A percentile compares a stretch with the other conserved stretches of the same genome.
Conservation (phyloP, 2,329 filamentous ascomycete species). For the Cryphonectria parasitica region DNA sequence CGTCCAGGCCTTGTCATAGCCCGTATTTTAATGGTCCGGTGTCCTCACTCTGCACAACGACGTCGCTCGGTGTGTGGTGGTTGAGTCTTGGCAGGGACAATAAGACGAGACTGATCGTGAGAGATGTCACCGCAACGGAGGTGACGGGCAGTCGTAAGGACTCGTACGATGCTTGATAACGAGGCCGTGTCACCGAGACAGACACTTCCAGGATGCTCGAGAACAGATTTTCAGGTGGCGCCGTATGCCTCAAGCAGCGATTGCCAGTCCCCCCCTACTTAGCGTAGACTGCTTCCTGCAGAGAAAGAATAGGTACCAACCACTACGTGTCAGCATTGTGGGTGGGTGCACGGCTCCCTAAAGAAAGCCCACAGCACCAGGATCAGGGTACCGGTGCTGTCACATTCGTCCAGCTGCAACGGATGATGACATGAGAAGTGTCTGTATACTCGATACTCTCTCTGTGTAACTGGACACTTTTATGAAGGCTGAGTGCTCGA, state of each 20-base stretch:
- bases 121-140: background rate
- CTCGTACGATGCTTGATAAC: background rate
- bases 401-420: constrained; percentile 18
- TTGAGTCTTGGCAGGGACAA: background rate
- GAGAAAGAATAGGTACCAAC: background rate
- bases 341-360: constrained; percentile 13
- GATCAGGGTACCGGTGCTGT: constrained; percentile 17
- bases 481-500: background rate
- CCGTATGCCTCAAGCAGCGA: background rate
- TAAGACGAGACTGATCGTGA: background rate
- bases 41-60: constrained; percentile 2
- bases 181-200: background rate
- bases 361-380: constrained; percentile 14
- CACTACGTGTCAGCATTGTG: background rate
- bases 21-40: constrained; percentile 8
- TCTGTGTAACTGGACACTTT: background rate
- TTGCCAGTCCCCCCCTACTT: constrained; percentile 12
- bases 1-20: background rate
- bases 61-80: background rate
- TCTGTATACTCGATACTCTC: background rate
- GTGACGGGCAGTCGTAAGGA: background rate
- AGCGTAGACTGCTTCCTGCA: background rate
- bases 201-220: background rate
- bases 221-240: too few relatives aligned
- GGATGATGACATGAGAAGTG: background rate